Evolutionary conservation across 306 rosid species (phyloP).

Genomic region (Pyrus pyrifolia): DNA sequence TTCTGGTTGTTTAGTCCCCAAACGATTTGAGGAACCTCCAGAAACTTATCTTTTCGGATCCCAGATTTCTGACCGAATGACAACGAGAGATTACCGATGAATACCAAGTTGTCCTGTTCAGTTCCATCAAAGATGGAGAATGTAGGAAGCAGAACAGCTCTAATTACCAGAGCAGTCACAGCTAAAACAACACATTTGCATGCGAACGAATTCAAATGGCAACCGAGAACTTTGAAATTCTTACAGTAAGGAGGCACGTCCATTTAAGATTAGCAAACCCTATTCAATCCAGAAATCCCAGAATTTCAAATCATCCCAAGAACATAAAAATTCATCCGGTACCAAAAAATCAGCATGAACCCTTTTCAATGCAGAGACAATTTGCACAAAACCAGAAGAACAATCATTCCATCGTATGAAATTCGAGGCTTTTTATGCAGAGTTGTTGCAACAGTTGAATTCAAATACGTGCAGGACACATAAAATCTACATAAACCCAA

Average conservation of each 20-base stretch:
- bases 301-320: background rate
- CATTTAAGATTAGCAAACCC: slow-evolving; percentile 30
- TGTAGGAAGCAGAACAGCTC: slow-evolving; percentile 47
- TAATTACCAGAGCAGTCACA: slow-evolving; percentile 45
- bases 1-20: slow-evolving; percentile 97
- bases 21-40: slow-evolving; percentile 79
- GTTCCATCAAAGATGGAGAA: slow-evolving; percentile 27
- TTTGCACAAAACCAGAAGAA: background rate
- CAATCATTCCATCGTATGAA: slow-evolving; percentile 7
- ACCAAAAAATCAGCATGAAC: slow-evolving; percentile 8
- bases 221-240: slow-evolving; percentile 28
- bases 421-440: slow-evolving; percentile 4
- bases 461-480: background rate
- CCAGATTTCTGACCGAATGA: slow-evolving; percentile 18
- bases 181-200: slow-evolving; percentile 56
- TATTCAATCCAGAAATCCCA: slow-evolving; percentile 3
- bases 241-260: slow-evolving; percentile 40
- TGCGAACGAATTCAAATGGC: slow-evolving; percentile 40
- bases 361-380: slow-evolving; percentile 2
- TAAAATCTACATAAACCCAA: slow-evolving; percentile 16
- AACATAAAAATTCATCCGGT: background rate
- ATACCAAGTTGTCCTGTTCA: slow-evolving; percentile 37
- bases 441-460: slow-evolving; percentile 5
- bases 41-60: slow-evolving; percentile 50
- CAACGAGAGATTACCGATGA: slow-evolving; percentile 25